Conservation (phyloP, 2,329 filamentous ascomycete species). For the Colletotrichum tamarilloi region DNA sequence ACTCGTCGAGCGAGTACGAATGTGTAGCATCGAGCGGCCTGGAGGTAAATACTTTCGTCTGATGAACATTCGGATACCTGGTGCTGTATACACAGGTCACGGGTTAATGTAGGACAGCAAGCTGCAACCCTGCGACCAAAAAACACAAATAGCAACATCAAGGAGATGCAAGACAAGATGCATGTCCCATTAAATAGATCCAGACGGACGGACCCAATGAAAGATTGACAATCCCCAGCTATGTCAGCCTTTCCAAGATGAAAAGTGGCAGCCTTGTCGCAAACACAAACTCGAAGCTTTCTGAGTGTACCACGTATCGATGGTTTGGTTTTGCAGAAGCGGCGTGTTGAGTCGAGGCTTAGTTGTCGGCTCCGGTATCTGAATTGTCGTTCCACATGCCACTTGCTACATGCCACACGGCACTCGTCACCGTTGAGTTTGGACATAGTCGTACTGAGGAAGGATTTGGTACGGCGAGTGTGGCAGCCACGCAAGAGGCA, state of each 20-base stretch:
- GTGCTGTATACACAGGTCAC: neutral
- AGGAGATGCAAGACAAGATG: neutral
- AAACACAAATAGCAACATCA: neutral
- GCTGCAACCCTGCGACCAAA: neutral
- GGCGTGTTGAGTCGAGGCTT: neutral
- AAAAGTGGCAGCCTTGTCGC: neutral
- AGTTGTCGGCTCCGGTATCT: neutral
- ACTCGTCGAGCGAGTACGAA: neutral
- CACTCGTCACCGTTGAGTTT: conserved; percentile 2
- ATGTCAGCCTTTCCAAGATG: neutral
- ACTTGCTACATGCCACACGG: neutral
- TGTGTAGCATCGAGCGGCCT: neutral
- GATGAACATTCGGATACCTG: neutral
- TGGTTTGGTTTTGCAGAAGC: neutral
- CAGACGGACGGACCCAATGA: neutral
- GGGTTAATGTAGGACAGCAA: neutral
- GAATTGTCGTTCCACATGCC: neutral
- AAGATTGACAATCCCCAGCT: neutral
- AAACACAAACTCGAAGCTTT: neutral
- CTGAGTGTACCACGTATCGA: neutral
- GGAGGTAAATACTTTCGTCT: neutral
- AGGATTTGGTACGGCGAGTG: conserved; percentile 10
- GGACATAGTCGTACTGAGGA: neutral
- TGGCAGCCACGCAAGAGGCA: conserved; percentile 20
- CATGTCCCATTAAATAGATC: neutral